Percentiles rank a stretch among this genome's conserved stretches.
phyloP scores from a whole-genome alignment of 139 green algal species.

The Nannochloris sp. region DNA sequence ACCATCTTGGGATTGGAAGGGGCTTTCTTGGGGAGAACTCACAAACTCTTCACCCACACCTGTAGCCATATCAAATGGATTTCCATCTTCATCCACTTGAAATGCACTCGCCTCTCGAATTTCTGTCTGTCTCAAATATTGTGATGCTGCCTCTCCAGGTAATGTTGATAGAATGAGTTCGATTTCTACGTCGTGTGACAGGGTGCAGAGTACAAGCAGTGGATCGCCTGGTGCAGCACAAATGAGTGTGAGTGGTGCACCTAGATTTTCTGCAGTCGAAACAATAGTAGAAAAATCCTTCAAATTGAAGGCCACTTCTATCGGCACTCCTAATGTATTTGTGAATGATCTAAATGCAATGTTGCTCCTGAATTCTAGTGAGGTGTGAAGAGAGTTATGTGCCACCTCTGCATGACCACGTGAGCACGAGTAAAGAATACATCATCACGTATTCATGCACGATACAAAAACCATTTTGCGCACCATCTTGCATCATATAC shows the following conservation, averaged over 20 bases:
- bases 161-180: too few species aligned
- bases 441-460: too few species aligned
- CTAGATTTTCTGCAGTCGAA: slow-evolving; percentile 41
- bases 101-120: too few species aligned
- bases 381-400: slow-evolving; percentile 45
- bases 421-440: neutral
- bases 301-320: slow-evolving; percentile 67
- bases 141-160: too few species aligned
- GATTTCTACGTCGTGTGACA: neutral
- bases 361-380: slow-evolving; percentile 42
- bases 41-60: too few species aligned
- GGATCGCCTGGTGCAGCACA: neutral
- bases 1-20: too few species aligned
- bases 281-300: slow-evolving; percentile 62
- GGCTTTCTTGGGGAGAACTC: too few species aligned
- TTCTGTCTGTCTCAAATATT: too few species aligned
- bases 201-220: neutral
- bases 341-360: slow-evolving; percentile 50
- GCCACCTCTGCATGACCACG: neutral
- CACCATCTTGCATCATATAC: neutral
- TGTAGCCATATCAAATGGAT: too few species aligned
- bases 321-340: slow-evolving; percentile 16
- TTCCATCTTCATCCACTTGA: too few species aligned
- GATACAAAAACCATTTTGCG: neutral
- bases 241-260: neutral